phyloP scores from a whole-genome alignment of 2,329 filamentous ascomycete genomes.

The Cytospora schulzeri region DNA sequence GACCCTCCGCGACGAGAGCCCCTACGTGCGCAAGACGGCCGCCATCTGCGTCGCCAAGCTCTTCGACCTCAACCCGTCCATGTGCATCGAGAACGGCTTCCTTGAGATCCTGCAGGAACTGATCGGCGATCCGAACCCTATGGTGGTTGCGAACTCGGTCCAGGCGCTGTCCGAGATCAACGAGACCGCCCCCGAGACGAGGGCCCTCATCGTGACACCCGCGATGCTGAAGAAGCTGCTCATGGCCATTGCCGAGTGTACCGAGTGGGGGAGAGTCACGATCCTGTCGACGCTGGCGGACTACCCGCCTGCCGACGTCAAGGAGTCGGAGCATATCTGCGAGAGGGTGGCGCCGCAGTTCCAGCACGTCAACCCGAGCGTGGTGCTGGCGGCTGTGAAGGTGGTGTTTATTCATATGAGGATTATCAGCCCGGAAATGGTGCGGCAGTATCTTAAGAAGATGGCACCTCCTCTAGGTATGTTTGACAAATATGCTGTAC shows the following conservation, averaged over 20 bases:
- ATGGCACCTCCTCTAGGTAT: conserved; percentile 93
- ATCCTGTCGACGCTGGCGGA: conserved; percentile 88
- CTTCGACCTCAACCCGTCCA: conserved; percentile 87
- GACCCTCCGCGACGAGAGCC: conserved; percentile 94
- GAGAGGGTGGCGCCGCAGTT: conserved; percentile 96
- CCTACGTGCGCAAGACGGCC: conserved; percentile 96
- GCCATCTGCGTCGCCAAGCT: conserved; percentile 98
- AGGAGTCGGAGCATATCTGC: conserved; percentile 97
- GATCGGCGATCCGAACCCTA: conserved; percentile 96
- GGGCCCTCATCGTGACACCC: conserved; percentile 79
- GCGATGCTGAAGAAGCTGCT: conserved; percentile 90
- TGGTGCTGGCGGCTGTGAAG: conserved; percentile 96
- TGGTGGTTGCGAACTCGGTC: conserved; percentile 98
- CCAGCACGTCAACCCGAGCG: conserved; percentile 96
- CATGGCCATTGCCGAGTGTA: conserved; percentile 96
- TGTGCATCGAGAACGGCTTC: conserved; percentile 97
- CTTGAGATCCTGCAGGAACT: conserved; percentile 90
- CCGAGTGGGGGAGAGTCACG: conserved; percentile 95
- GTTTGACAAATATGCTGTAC: conserved; percentile 32
- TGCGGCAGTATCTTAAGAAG: conserved; percentile 90
- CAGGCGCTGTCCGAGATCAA: conserved; percentile 89
- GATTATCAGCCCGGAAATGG: conserved; percentile 74
- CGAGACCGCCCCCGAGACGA: conserved; percentile 88
- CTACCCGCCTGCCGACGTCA: conserved; percentile 83
- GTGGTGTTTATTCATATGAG: conserved; percentile 97